These are phyloP conservation scores for Cenococcum geophilum DNA, from an alignment of 495 filamentous ascomycete species.

Conservation along the genomic window DNA sequence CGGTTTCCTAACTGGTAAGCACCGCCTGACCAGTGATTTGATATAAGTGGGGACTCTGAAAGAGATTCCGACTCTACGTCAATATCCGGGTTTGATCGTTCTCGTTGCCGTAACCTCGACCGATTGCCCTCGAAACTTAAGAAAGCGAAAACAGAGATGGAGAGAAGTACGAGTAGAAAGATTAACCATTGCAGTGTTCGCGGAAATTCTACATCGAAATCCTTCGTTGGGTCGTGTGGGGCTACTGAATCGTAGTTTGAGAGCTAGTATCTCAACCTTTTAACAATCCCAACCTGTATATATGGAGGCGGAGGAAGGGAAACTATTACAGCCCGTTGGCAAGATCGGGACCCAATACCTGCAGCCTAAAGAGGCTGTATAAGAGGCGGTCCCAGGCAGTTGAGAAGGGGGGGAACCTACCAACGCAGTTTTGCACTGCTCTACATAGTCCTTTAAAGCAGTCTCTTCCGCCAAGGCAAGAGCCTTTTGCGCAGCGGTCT, in stretches of 20 bases:
- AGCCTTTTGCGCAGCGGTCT: constrained; percentile 10
- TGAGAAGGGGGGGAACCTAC: background rate
- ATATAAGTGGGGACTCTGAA: no score
- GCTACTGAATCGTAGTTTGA: no score
- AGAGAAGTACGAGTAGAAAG: background rate
- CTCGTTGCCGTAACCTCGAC: background rate
- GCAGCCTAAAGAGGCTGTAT: constrained; percentile 2
- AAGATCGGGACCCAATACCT: constrained; percentile 17
- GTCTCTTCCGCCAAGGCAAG: constrained; percentile 20
- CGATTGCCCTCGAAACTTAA: constrained; percentile 8
- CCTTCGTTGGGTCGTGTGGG: background rate
- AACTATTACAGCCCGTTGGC: constrained; percentile 9
- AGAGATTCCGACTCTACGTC: background rate
- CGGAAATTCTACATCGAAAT: background rate
- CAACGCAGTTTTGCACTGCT: constrained; percentile 19
- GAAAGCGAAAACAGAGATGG: constrained; percentile 3
- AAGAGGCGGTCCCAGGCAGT: background rate
- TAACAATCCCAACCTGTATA: background rate
- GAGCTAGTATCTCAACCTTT: constrained; percentile 5
- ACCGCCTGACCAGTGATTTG: no score
- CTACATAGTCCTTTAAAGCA: constrained; percentile 22
- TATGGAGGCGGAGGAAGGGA: constrained; percentile 20
- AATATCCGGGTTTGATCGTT: background rate
- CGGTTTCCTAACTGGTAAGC: no score
- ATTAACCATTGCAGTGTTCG: background rate